Evolutionary conservation across 805 yeast genomes (phyloP).

Genomic region (Barnettozyma pratensis): DNA sequence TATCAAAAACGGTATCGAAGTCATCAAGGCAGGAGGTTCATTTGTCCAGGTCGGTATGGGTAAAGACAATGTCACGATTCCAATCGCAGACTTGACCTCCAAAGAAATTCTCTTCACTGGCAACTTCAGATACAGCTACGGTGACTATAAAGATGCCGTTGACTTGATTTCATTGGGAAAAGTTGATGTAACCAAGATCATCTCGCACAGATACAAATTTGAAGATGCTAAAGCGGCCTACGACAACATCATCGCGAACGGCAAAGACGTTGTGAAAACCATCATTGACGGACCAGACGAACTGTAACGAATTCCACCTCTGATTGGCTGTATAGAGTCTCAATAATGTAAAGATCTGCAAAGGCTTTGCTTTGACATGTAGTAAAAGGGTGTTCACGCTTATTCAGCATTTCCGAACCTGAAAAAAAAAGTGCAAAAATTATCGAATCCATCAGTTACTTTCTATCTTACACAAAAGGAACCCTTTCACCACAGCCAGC

Average conservation of each 20-base stretch:
- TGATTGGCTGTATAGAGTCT: no score
- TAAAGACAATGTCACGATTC: slow-evolving; percentile 61
- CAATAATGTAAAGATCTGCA: no score
- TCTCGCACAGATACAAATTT: slow-evolving; percentile 71
- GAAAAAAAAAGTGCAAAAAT: not conserved
- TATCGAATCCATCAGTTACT: not conserved
- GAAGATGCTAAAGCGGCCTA: slow-evolving; percentile 73
- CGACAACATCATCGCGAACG: slow-evolving; percentile 55
- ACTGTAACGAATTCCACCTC: no score
- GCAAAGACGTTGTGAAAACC: slow-evolving; percentile 65
- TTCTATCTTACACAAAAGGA: not conserved
- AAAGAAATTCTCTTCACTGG: slow-evolving; percentile 71
- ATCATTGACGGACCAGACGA: slow-evolving; percentile 71
- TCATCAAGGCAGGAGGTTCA: slow-evolving; percentile 62
- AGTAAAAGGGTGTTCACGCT: no score
- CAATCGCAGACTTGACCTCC: slow-evolving; percentile 62
- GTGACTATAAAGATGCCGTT: slow-evolving; percentile 73
- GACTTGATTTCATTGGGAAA: slow-evolving; percentile 57
- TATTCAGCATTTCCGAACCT: no score
- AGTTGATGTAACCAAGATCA: slow-evolving; percentile 60
- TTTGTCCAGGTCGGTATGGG: slow-evolving; percentile 88
- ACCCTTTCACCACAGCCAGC: not conserved
- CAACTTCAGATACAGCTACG: slow-evolving; percentile 72
- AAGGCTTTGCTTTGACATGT: no score
- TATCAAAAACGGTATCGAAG: slow-evolving; percentile 60